Base-by-base conservation (phyloP, 2,329 filamentous ascomycete species). In the Neoascochyta sp. region DNA sequence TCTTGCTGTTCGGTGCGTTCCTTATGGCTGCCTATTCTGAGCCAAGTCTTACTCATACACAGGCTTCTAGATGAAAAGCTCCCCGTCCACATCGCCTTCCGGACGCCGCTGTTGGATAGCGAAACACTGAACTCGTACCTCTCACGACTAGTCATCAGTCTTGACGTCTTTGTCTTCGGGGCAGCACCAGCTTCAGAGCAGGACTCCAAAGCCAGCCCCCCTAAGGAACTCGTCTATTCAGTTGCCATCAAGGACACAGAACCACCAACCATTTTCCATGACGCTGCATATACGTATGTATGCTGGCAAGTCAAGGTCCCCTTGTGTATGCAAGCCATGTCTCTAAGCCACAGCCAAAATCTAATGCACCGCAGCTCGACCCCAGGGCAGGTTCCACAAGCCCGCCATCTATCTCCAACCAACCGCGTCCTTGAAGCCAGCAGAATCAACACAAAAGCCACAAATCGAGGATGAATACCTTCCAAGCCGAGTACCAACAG, bases 1-100 rank as follows among this genome's bases (percentile, higher is more conserved):
- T 73, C 32, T 67, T 89, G 21, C 83, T 85, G 55, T 86, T 88
- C 54, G 84, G 84, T 87, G 69, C 46, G 75, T 61, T 25, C 32
- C 36, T 31, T 28, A 5, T 21, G 37, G 34, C 47, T 50, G 45
- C 45, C 40, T 54, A 66, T 62, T 64, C 46, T 54, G 49, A 44
- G 52, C 68, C 65, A 51, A 36, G 36, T 69, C 65, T 72, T 69
- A 69, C 73, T 74, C 62, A 74, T 64, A 18, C 49, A 47, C 64
- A 73, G 66, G 67, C 53, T 28, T 55, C 35, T 65, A 88, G 84
- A 89, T 74, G 84, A 89, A 68, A 78, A 77, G 15, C 72, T 84
- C 34, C 68, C 80, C 41, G 71, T 87, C 11, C 78, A 84, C 51
- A 66, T 88, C 40, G 69, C 86, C 8, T 71, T 89, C 34, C 75